Base-by-base conservation (phyloP, 768 basidiomycete species). In the Boletus speciosus region DNA sequence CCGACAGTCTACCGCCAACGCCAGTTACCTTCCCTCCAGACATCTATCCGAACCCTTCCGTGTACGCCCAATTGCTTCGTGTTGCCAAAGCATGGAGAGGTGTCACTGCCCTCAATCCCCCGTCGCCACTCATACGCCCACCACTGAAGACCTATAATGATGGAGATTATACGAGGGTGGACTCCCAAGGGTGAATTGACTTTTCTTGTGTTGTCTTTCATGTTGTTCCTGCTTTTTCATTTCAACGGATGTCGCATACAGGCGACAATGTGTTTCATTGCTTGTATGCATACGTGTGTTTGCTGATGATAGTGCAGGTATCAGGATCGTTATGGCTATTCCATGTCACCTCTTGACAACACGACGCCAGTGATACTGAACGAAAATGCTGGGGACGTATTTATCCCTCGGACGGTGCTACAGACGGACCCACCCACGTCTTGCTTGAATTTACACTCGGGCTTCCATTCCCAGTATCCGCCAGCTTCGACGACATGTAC, bases 11-110 rank as follows among this genome's bases (percentile, higher is more conserved):
- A 21, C 58, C 58, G 5, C 63, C 64, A 57, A 52, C 56, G 36
- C 58, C 66, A 49, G 77, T 85, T 52, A 75, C 79, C 44, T 67
- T 68, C 23, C 67, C 67, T 32, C 57, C 66, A 16, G 68, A 68
- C 35, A 49, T 58, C 8, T 69, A 69, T 29, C 60, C 67, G 5
- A 63, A 68, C 15, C 67, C 67, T 40, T 56, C 77, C 40, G 76
- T 78, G 3, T 75, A 81, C 10, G 72, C 74, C 35, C 78, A 73
- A 37, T 76, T 88, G 2, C 75, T 78, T n/a, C 71, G 73, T n/a
- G 79, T 82, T 16, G 85, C 86, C 11, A 75, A 79, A 21, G 71
- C 77, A 16, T 90, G 86, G 86, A 73, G 87, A 9, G 86, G 88
- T 2, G 71, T 88, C 31, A 79, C 82, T n/a, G 86, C 85, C 7